Base-by-base conservation (phyloP, 495 filamentous ascomycete species). In the Friedmanniomyces endolithicus region DNA sequence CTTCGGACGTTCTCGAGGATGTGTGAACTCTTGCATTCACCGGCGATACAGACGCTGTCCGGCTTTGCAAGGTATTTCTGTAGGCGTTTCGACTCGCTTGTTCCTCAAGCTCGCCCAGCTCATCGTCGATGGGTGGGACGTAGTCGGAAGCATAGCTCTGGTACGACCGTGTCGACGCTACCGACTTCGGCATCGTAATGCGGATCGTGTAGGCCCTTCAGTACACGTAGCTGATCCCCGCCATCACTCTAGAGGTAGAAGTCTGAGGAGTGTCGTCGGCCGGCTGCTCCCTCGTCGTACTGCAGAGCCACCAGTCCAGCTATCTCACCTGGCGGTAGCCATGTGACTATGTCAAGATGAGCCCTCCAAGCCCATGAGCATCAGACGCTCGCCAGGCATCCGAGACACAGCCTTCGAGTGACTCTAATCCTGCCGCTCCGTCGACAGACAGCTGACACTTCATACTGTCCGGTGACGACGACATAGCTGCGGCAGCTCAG, bases 1-100 rank as follows among this genome's bases (percentile, higher is more conserved):
- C n/a, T 20, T 69, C 66, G 1, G 65, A 66, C 14, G 63, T 50
- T 20, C 61, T 37, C 6, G 63, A 50, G 0, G 57, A 62, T 12
- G 50, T 33, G 19, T 60, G 29, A 25, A 44, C 49, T 50, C 65
- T 48, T 0, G 54, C 37, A 14, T 56, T 57, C 12, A 56, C 47
- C 7, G 63, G 63, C 6, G 63, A 63, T 16, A 44, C 48, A 1
- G 63, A 60, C 16, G 50, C 22, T 1, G 57, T 60, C 22, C 25
- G 62, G 39, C 50, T 57, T 8, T 50, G 46, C 9, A 19, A n/a
- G 12, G 50, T 27, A 44, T 61, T 57, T 11, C 16, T 33, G 27
- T 48, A 49, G 1, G 58, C 37, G 25, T 61, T 57, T 8, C 44
- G 48, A 33, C 37, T 43, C 3, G 53, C 54, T 17, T 48, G 40